Conservation (phyloP, 2,329 filamentous ascomycete genomes). For the Trematosphaeria pertusa region DNA sequence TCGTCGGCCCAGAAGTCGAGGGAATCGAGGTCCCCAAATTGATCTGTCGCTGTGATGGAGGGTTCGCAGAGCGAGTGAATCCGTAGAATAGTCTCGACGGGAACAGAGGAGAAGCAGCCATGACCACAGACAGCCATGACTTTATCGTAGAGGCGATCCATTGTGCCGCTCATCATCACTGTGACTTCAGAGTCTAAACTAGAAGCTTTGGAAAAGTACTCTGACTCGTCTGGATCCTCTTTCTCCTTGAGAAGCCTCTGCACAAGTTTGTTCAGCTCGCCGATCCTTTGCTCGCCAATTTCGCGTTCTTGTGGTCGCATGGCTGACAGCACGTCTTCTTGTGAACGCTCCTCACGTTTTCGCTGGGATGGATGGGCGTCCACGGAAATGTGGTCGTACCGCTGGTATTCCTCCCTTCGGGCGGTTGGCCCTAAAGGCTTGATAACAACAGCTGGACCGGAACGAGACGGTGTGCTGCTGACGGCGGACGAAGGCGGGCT, state of each 20-base stretch:
- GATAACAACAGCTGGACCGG: conserved; percentile 56
- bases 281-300: conserved; percentile 76
- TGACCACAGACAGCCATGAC: conserved; percentile 76
- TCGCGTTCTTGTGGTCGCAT: conserved; percentile 79
- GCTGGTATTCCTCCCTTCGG: conserved; percentile 49
- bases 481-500: conserved; percentile 20
- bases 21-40: conserved; percentile 70
- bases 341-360: conserved; percentile 59
- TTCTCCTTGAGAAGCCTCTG: conserved; percentile 79
- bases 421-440: conserved; percentile 52
- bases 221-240: conserved; percentile 68
- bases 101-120: conserved; percentile 72
- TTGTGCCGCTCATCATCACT: conserved; percentile 70
- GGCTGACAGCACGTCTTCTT: conserved; percentile 64
- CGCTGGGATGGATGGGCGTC: conserved; percentile 53
- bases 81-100: conserved; percentile 75
- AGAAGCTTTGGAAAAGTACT: conserved; percentile 61
- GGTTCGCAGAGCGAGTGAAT: conserved; percentile 82
- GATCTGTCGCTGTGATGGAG: conserved; percentile 71
- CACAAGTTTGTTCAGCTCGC: conserved; percentile 73
- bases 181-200: conserved; percentile 66
- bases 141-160: conserved; percentile 74
- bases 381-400: conserved; percentile 45
- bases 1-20: conserved; percentile 76
- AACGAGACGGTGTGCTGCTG: conserved; percentile 24